These are phyloP conservation scores for Kluyveromyces marxianus DNA, from an alignment of 1,139 yeast genomes.

Conservation along the genomic window DNA sequence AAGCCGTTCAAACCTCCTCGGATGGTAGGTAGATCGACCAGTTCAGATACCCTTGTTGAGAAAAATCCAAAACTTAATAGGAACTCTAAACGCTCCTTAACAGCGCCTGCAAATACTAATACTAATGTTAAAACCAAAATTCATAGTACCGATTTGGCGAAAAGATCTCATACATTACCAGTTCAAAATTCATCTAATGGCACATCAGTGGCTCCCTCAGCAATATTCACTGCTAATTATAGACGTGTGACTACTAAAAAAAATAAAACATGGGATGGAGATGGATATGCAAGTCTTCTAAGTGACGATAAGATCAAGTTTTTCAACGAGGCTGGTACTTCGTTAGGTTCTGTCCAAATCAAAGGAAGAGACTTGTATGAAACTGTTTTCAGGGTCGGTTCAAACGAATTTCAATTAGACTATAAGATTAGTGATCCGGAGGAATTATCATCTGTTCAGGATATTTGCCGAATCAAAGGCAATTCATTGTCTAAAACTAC, in stretches of 20 bases:
- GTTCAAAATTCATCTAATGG: neutral
- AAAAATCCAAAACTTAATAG: neutral
- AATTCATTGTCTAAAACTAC: neutral
- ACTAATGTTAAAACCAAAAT: neutral
- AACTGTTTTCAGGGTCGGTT: slow-evolving; percentile 41
- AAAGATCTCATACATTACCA: neutral
- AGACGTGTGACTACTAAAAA: slow-evolving; percentile 68
- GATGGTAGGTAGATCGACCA: slow-evolving; percentile 10
- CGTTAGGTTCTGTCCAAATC: slow-evolving; percentile 21
- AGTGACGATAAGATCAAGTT: slow-evolving; percentile 19
- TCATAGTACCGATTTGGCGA: neutral
- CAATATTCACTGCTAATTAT: slow-evolving; percentile 45
- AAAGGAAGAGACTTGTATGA: slow-evolving; percentile 30
- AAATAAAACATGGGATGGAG: slow-evolving; percentile 94
- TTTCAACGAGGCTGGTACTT: slow-evolving; percentile 27
- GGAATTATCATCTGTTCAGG: slow-evolving; percentile 9
- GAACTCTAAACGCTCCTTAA: neutral
- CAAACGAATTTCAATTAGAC: slow-evolving; percentile 48
- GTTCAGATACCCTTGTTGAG: neutral
- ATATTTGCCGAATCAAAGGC: slow-evolving; percentile 9
- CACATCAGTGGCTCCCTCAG: neutral
- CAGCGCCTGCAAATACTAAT: neutral
- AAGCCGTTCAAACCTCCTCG: slow-evolving; percentile 32
- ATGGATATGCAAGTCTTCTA: slow-evolving; percentile 47
- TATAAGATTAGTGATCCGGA: slow-evolving; percentile 30